Base-by-base conservation (phyloP, 306 rosid species). In the Rosa chinensis region DNA sequence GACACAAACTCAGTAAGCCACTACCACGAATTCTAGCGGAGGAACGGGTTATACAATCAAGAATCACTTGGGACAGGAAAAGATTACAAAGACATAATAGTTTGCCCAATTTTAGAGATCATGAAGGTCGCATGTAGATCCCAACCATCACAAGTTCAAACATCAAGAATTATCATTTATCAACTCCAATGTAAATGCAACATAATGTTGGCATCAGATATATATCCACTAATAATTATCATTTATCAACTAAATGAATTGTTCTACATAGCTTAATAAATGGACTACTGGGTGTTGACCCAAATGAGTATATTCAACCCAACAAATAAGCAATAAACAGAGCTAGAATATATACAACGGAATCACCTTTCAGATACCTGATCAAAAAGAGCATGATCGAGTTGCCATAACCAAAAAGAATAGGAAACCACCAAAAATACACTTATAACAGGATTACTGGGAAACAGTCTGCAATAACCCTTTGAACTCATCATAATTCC, bases 401-500 rank as follows among this genome's bases (percentile, higher is more conserved):
- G 81, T 55, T 82, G 80, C 85, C 56, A 59, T 37, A 66, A 59
- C 55, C 13, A 52, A 18, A 12, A 70, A 77, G 82, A 63, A 78
- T 23, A 47, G 73, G 32, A 23, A 80, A 72, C 61, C 83, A 59
- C 77, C 40, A 42, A 32, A 49, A 14, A 44, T 49, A 81, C 23
- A 79, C 49, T 70, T 64, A 64, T 48, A 84, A 58, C 80, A 47
- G 77, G 70, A 81, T 91, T 81, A 89, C 68, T 88, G 69, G 73
- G 82, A 82, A 64, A 89, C 89, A 53, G 92, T 90, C 79, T 89
- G 92, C 82, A 92, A 87, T 81, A 88, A 79, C 72, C 79, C 89
- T 85, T 92, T 92, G 84, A 77, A 50, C 81, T 85, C 92, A 67
- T 92, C 97, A 76, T 90, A 92, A 70, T 85, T 80, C 96, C 93